phyloP scores from a whole-genome alignment of 176 grass and related monocot species.

The Guadua angustifolia region DNA sequence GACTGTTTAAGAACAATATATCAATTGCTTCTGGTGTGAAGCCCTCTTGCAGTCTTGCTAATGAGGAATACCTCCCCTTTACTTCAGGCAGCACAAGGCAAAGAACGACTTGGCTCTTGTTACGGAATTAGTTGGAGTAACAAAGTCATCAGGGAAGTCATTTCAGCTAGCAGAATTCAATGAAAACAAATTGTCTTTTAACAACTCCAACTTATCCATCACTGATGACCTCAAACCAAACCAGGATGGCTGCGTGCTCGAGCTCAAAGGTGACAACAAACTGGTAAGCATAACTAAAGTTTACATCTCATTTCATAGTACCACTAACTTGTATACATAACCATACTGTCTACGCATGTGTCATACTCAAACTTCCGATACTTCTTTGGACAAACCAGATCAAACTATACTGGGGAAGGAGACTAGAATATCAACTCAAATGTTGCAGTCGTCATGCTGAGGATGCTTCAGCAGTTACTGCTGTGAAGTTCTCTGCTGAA shows the following conservation, averaged over 20 bases:
- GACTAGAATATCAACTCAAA: constrained; percentile 68
- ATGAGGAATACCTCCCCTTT: not conserved
- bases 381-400: constrained; percentile 57
- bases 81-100: constrained; percentile 49
- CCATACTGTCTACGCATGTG: not conserved
- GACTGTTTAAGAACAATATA: not conserved
- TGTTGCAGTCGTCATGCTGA: constrained; percentile 56
- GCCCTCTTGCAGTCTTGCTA: not conserved
- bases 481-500: constrained; percentile 65
- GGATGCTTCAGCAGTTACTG: constrained; percentile 54
- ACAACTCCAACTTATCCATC: constrained; percentile 55
- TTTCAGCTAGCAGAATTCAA: constrained; percentile 65
- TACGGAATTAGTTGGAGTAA: constrained; percentile 64
- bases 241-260: constrained; percentile 58
- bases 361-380: not conserved
- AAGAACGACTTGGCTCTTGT: constrained; percentile 31
- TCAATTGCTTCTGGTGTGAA: not conserved
- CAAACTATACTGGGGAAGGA: constrained; percentile 77
- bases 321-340: not conserved
- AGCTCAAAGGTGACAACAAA: constrained; percentile 57
- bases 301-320: constrained; percentile 20
- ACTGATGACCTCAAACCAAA: constrained; percentile 40
- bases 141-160: constrained; percentile 45
- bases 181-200: constrained; percentile 74
- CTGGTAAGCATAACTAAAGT: constrained; percentile 54